Conservation (phyloP, 331 rosid genomes). For the Phaseolus coccineus region DNA sequence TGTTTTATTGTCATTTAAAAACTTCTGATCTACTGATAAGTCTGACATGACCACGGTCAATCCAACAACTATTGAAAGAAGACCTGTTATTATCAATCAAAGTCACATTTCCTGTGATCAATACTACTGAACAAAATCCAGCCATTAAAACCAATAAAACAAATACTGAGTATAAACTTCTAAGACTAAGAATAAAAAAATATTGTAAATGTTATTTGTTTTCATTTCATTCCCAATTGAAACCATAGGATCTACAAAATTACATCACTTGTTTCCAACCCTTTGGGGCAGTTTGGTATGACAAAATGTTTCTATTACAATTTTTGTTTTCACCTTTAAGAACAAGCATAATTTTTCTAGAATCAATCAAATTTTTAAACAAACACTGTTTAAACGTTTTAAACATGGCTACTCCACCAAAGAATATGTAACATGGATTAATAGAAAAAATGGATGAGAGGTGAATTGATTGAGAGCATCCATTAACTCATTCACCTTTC, state of each 20-base stretch:
- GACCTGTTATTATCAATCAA: not conserved
- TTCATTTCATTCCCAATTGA: not conserved
- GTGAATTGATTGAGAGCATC: slow-evolving; percentile 8
- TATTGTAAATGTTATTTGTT: not conserved
- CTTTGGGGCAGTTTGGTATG: not conserved
- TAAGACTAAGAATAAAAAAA: not conserved
- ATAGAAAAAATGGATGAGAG: slow-evolving; percentile 11
- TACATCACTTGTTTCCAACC: slow-evolving; percentile 4
- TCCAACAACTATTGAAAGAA: slow-evolving; percentile 34
- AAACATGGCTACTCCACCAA: not conserved
- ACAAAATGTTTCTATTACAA: not conserved
- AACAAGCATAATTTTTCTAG: slow-evolving; percentile 2
- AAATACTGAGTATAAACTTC: slow-evolving; percentile 24
- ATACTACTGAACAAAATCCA: slow-evolving; percentile 1
- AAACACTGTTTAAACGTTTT: not conserved
- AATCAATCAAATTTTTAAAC: slow-evolving; percentile 27
- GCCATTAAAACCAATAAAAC: not conserved
- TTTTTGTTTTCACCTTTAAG: not conserved
- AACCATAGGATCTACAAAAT: not conserved
- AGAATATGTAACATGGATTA: slow-evolving; percentile 21
- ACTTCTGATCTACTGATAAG: slow-evolving; percentile 20
- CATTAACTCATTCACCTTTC: slow-evolving; percentile 61
- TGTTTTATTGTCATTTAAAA: not conserved
- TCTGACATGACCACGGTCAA: slow-evolving; percentile 2
- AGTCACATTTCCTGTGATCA: not conserved